Evolutionary conservation across 2,329 filamentous ascomycete species (phyloP).

Genomic region (Fusarium miscanthi): DNA sequence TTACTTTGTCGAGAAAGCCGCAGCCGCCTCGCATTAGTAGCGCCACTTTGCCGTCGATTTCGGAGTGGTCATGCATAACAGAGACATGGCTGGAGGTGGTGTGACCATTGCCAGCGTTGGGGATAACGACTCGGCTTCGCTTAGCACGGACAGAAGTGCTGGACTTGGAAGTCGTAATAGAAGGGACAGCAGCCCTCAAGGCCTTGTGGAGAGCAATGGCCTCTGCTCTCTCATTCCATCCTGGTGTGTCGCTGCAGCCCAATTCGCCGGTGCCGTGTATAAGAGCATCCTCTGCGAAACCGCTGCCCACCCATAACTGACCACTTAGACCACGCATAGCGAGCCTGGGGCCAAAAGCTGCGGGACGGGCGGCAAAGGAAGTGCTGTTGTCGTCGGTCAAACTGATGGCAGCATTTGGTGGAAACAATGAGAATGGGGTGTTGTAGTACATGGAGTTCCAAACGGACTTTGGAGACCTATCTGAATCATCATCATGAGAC

Average conservation of each 20-base stretch:
- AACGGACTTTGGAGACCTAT: slow-evolving; percentile 42
- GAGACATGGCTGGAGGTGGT: slow-evolving; percentile 76
- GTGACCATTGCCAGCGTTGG: slow-evolving; percentile 49
- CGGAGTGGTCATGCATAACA: slow-evolving; percentile 88
- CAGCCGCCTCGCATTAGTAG: slow-evolving; percentile 92
- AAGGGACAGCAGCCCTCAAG: slow-evolving; percentile 46
- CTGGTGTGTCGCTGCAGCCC: slow-evolving; percentile 93
- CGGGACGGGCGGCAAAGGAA: slow-evolving; percentile 92
- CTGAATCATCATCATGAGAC: slow-evolving; percentile 11
- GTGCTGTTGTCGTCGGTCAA: slow-evolving; percentile 98
- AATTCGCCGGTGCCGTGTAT: slow-evolving; percentile 80
- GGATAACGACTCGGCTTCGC: slow-evolving; percentile 47
- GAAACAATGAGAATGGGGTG: slow-evolving; percentile 87
- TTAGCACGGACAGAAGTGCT: slow-evolving; percentile 43
- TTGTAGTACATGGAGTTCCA: slow-evolving; percentile 74
- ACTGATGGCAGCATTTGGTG: slow-evolving; percentile 94
- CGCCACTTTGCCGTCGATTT: slow-evolving; percentile 93
- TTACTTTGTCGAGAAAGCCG: slow-evolving; percentile 95
- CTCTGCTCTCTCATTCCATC: slow-evolving; percentile 76
- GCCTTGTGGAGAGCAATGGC: slow-evolving; percentile 57
- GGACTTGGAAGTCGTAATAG: slow-evolving; percentile 32
- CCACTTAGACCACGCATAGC: slow-evolving; percentile 83
- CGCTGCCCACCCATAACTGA: slow-evolving; percentile 91
- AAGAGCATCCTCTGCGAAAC: slow-evolving; percentile 83
- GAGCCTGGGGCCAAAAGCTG: slow-evolving; percentile 88